Evolutionary conservation across 2,329 filamentous ascomycete species (phyloP).

Genomic region (Penicillium brevicompactum): DNA sequence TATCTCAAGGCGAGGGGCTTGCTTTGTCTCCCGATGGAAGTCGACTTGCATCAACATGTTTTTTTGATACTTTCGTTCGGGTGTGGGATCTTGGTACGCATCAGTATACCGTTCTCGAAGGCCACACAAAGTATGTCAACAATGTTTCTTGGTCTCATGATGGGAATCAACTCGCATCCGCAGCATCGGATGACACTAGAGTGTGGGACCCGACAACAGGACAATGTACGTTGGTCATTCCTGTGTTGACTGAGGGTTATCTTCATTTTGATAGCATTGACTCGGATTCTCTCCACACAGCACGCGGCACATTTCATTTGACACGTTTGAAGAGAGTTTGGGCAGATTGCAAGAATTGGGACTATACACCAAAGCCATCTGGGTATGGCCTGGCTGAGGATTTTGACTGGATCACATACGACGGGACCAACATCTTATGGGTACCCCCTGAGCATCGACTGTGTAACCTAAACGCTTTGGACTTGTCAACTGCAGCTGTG

Average conservation of each 20-base stretch:
- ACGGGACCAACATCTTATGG: conserved; percentile 7
- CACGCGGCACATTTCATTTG: background rate
- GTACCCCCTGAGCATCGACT: conserved; percentile 2
- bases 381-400: conserved; percentile 1
- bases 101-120: background rate
- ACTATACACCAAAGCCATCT: background rate
- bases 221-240: background rate
- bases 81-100: background rate
- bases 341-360: background rate
- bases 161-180: background rate
- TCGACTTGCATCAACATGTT: background rate
- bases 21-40: background rate
- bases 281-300: background rate
- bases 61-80: background rate
- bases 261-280: background rate
- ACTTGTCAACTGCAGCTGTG: background rate
- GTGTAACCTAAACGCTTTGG: background rate
- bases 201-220: background rate
- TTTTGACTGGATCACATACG: conserved; percentile 8
- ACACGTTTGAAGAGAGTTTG: background rate
- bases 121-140: background rate
- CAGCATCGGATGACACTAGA: background rate
- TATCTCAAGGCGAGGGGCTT: background rate
- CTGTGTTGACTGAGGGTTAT: background rate
- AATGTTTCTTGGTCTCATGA: conserved; percentile 1